These are phyloP conservation scores for Zea mays DNA, from an alignment of 176 grass and related monocot genomes.

Conservation along the genomic window DNA sequence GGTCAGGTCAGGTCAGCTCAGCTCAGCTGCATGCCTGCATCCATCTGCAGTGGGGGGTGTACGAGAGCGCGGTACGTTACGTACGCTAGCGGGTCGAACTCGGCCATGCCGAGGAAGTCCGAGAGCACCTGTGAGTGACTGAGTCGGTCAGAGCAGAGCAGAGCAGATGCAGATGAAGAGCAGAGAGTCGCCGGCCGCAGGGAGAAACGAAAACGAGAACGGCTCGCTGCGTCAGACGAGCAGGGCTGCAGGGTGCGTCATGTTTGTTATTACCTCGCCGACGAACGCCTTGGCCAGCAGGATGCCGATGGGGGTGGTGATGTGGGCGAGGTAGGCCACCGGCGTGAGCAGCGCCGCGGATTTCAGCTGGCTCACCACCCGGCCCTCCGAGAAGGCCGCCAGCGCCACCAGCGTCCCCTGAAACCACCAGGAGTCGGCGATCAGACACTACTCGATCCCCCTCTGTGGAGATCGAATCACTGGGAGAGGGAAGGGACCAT, in stretches of 20 bases:
- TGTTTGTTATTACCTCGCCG: constrained; percentile 48
- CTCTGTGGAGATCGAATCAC: too few species aligned
- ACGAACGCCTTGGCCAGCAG: constrained; percentile 62
- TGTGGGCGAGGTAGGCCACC: constrained; percentile 78
- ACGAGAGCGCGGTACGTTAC: background rate
- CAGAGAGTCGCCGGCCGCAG: background rate
- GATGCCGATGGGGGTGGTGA: constrained; percentile 62
- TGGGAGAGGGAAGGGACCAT: constrained; percentile 18
- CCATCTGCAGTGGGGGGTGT: background rate
- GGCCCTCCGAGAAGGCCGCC: constrained; percentile 73
- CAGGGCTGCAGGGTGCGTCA: background rate
- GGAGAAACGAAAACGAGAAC: too few species aligned
- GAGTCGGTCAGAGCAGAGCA: background rate
- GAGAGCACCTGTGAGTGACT: constrained; percentile 40
- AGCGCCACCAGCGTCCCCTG: constrained; percentile 84
- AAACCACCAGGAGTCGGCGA: background rate
- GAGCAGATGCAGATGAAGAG: too few species aligned
- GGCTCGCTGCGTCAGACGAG: background rate
- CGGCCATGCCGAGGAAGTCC: constrained; percentile 46
- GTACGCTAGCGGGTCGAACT: constrained; percentile 73
- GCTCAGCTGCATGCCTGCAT: background rate
- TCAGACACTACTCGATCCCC: too few species aligned
- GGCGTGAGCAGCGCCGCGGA: constrained; percentile 76
- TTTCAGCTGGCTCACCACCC: constrained; percentile 62
- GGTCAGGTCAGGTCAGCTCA: too few species aligned